Evolutionary conservation across 495 filamentous ascomycete species (phyloP), one percentile per base, ranked within the genome.

Genomic region (Annulohypoxylon nitens): DNA sequence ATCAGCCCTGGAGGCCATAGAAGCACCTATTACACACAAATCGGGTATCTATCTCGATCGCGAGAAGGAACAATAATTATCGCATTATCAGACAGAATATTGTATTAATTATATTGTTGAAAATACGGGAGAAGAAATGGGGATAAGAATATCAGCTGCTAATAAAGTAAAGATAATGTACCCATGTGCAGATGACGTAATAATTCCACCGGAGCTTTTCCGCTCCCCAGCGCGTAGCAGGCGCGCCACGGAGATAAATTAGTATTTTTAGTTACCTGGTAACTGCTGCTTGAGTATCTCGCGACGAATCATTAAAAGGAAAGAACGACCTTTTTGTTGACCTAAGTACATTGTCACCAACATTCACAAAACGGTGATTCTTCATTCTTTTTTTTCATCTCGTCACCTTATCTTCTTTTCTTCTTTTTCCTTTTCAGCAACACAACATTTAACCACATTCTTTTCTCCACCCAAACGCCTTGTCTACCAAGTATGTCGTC

Each of bases 181-280:
- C 25, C 50, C 4, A 1, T 10, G 7, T 25, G 12, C 36, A 6
- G 20, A 59, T 59, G 55, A 59, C 36, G 55, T 59, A 20, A 43
- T 14, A 11, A 11, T 59, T 41, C 14, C 25, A 1, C 16, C 7
- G 20, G 23, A 61, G 20, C 12, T 47, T 47, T 45, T n/a, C 39
- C 37, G 23, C 14, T 8, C 9, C 11, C 6, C 10, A 39, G 37
- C 58, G 58, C 58, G 58, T 61, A 33, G n/a, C 2, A 61, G 12
- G 58, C 39, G 58, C 39, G 58, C 30, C 39, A 26, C 39, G n/a
- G 43, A 47, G 43, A 20, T 20, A 47, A 18, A 30, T 47, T 47
- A n/a, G n/a, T n/a, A 47, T 47, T 47, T 45, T 47, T 47, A 47
- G 43, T 47, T 47, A 47, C 43, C 43, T 47, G 34, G 20, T 43